Evolutionary conservation across 208 protist species (phyloP), one percentile per base, ranked within the genome.

Genomic region (Borovskyia barvae): DNA sequence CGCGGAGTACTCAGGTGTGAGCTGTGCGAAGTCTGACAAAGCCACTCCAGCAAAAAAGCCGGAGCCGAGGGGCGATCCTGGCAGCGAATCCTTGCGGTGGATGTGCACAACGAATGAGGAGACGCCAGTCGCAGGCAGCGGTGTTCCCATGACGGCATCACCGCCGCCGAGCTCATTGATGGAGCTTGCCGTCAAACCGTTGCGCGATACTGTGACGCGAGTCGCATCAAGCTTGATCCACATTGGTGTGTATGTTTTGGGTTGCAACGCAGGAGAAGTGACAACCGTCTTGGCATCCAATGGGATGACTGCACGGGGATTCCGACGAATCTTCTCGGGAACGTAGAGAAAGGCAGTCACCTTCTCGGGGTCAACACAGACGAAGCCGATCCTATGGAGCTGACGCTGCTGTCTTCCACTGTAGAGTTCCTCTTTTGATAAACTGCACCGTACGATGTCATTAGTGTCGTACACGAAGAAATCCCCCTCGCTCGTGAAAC

Each of bases 11-110:
- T 86, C 73, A 1, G 81, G 75, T 5, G 80, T 56, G 14, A 73
- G 59, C 25, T 82, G 48, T 24, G 61, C 42, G 50, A 94, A 92
- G 7, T 64, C 75, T 11, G 70, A 60, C 8, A 85, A 30, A 3
- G 73, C 79, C 28, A 96, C 79, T n/a, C 90, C 90, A 17, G 74
- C 85, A 69, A 93, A 96, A 70, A 94, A 89, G 19, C 90, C 90
- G 25, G 78, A 84, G 36, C 85, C 90, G 20, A 96, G 71, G 11
- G 87, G 77, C 3, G 77, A 66, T 19, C 90, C 87, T 9, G 48
- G 45, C 28, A 62, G 41, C 9, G 58, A 62, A 39, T 93, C 87
- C 17, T 62, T 66, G 24, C 87, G 87, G 52, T 85, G 67, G 51
- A 93, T 76, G 32, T 79, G 58, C 24, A 96, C 58, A 5, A 91